These are phyloP conservation scores for Eudorina sp. DNA, from an alignment of 139 green algal species.

Conservation along the genomic window DNA sequence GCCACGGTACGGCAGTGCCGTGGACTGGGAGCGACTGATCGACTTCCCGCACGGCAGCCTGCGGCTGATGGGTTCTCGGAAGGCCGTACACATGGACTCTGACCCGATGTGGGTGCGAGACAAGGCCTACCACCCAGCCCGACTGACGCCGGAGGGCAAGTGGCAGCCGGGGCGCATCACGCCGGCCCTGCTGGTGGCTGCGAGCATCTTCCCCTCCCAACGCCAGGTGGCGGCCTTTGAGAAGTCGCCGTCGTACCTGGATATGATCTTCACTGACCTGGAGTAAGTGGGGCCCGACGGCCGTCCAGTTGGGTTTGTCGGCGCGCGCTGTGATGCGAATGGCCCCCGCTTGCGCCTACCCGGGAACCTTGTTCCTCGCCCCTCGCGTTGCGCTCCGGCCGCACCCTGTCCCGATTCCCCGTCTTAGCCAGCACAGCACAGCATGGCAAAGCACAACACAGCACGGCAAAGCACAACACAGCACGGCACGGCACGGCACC, in stretches of 20 bases:
- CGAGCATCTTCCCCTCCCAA: conserved; percentile 54
- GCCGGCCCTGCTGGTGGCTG: conserved; percentile 15
- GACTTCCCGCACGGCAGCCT: conserved; percentile 73
- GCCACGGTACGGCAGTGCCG: background rate
- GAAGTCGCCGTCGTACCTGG: conserved; percentile 52
- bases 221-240: conserved; percentile 56
- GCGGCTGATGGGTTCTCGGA: conserved; percentile 64
- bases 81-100: conserved; percentile 50
- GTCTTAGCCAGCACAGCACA: no score
- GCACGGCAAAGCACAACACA: no score
- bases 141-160: background rate
- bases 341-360: no score
- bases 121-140: conserved; percentile 57
- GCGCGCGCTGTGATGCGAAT: no score
- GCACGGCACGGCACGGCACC: no score
- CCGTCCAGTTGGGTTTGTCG: no score
- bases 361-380: no score
- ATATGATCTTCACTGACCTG: conserved; percentile 42
- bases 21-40: conserved; percentile 70
- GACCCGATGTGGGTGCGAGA: conserved; percentile 63
- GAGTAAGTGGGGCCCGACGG: conserved; percentile 1
- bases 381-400: no score
- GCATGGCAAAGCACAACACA: no score
- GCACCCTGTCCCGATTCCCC: no score
- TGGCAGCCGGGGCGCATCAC: conserved; percentile 47